Base-by-base conservation (phyloP, 2,329 filamentous ascomycete species). In the Sclerotinia trifoliorum region DNA sequence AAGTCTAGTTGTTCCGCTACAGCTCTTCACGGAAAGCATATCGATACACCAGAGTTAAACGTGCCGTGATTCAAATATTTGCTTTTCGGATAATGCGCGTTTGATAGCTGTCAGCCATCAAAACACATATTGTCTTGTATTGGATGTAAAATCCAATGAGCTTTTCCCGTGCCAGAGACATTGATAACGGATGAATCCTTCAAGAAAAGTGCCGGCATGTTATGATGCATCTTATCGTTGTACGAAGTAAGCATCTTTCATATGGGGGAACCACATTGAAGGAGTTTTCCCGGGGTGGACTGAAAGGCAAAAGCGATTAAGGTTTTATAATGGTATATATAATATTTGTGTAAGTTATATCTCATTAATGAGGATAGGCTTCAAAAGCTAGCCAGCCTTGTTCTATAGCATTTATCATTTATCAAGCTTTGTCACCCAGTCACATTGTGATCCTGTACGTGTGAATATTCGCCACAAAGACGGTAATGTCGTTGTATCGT, bases 71-170 rank as follows among this genome's bases (percentile, higher is more conserved):
- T 35, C 32, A 57, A 17, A 57, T 39, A 42, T 15, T 42, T 48
- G 48, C 26, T 6, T 61, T 49, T n/a, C 32, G 4, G 4, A 46
- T 26, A 19, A 35, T 26, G 19, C 44, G 10, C 10, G 58, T 49
- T 49, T 61, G 58, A 49, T 49, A 35, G 29, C 58, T 61, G 58
- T 17, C 58, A 49, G 29, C 13, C 24, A 21, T 46, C 58, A 61
- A 48, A 24, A 48, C 58, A n/a, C n/a, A n/a, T 21, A 17, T 24
- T 32, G 42, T 60, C 13, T 46, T 32, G 1, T 8, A 13, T 19
- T 32, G 42, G 58, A 3, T 35, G 26, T 13, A 49, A 24, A 49
- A 26, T 19, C 6, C 1, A 24, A 55, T 32, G 21, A 32, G 54
- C 5, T 55, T 35, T 56, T 29, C 10, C 29, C 21, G 21, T 56